A percentile compares a stretch with the other conserved stretches of the same genome.
Evolutionary conservation across 352 stramenopile species (phyloP).

Genomic region (Pythium volutum): DNA sequence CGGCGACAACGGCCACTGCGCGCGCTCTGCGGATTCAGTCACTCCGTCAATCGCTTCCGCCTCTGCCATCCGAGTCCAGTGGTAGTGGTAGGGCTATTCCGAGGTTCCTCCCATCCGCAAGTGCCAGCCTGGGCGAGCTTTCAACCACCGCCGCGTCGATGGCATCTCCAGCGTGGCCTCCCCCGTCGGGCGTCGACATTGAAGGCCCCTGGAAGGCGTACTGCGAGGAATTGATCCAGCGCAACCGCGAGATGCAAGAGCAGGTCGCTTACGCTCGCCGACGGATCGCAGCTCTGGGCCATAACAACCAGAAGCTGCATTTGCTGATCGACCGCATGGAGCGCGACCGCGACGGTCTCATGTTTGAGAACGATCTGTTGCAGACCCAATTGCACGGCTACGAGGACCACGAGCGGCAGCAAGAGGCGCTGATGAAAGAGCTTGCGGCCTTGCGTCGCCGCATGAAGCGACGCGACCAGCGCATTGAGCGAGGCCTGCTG

Average conservation of each 20-base stretch:
- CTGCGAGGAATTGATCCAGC: slow-evolving; percentile 66
- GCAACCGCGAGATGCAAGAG: slow-evolving; percentile 76
- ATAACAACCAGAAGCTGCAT: slow-evolving; percentile 84
- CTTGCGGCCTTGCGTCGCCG: slow-evolving; percentile 28
- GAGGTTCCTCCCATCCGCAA: not conserved
- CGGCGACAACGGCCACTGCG: not conserved
- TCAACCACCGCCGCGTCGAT: not conserved
- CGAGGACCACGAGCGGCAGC: slow-evolving; percentile 60
- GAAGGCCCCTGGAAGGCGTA: slow-evolving; percentile 59
- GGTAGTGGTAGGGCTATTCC: not conserved
- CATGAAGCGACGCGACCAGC: slow-evolving; percentile 28
- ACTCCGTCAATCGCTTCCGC: slow-evolving; percentile 20
- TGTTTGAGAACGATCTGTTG: slow-evolving; percentile 82
- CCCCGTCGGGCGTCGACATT: slow-evolving; percentile 15
- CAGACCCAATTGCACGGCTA: slow-evolving; percentile 71
- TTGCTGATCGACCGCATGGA: slow-evolving; percentile 82
- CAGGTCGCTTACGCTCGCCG: slow-evolving; percentile 60
- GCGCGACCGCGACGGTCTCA: slow-evolving; percentile 70
- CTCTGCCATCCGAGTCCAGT: slow-evolving; percentile 2
- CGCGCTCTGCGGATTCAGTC: slow-evolving; percentile 12
- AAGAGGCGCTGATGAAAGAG: slow-evolving; percentile 68
- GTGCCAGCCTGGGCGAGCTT: not conserved
- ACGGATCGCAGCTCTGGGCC: slow-evolving; percentile 62
- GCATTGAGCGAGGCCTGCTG: slow-evolving; percentile 21
- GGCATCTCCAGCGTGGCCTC: not conserved